Percentiles rank a stretch among this genome's conserved stretches.
These are phyloP conservation scores for Xerocomellus intermedius DNA, from an alignment of 768 basidiomycete species.

Conservation along the genomic window DNA sequence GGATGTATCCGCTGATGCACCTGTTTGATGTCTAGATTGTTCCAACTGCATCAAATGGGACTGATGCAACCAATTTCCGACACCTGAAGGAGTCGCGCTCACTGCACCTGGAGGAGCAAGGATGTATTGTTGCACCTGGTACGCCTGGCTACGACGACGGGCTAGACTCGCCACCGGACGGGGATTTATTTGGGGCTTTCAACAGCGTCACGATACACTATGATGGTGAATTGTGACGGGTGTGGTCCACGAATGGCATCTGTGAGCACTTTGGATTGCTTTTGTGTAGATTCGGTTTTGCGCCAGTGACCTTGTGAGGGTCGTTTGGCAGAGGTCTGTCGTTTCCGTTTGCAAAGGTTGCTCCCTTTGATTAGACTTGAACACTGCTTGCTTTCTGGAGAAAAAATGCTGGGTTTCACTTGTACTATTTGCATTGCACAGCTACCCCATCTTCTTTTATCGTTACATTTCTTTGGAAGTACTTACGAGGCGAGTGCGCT, in stretches of 20 bases:
- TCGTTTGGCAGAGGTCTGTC: conserved; percentile 16
- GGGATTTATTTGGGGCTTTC: conserved; percentile 83
- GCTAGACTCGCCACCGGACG: conserved; percentile 43
- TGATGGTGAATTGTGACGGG: conserved; percentile 59
- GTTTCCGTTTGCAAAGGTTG: conserved; percentile 11
- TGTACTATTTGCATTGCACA: conserved; percentile 37
- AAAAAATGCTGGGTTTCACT: conserved; percentile 23
- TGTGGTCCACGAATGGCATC: neutral
- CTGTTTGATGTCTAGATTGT: conserved; percentile 59
- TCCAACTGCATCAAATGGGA: conserved; percentile 68
- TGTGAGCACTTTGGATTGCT: neutral
- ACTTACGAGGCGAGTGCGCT: conserved; percentile 19
- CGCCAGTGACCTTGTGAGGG: neutral
- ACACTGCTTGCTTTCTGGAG: conserved; percentile 23
- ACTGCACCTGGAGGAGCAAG: conserved; percentile 80
- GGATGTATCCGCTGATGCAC: conserved; percentile 27
- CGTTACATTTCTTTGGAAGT: conserved; percentile 22
- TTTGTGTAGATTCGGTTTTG: conserved; percentile 7
- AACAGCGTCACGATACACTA: conserved; percentile 87
- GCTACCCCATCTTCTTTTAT: conserved; percentile 16
- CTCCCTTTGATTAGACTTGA: conserved; percentile 20
- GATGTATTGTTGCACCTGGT: conserved; percentile 34
- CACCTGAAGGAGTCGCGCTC: conserved; percentile 87
- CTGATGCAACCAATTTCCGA: conserved; percentile 88
- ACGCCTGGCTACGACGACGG: conserved; percentile 46